Evolutionary conservation across 768 basidiomycete genomes (phyloP).

Genomic region (Psilocybe subaeruginosa): DNA sequence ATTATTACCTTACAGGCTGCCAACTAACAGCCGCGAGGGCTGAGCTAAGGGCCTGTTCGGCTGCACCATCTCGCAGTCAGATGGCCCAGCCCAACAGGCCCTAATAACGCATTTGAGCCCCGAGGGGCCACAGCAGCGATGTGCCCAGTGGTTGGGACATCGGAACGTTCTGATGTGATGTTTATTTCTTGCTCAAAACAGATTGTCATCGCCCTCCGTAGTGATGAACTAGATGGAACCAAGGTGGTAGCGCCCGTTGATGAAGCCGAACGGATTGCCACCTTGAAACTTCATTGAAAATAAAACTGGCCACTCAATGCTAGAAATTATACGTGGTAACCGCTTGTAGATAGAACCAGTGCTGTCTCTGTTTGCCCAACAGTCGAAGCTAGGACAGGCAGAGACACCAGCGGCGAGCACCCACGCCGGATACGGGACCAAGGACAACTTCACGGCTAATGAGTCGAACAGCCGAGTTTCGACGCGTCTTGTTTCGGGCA

Average conservation of each 20-base stretch:
- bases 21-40: neutral
- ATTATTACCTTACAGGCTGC: neutral
- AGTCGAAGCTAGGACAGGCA: too few species aligned
- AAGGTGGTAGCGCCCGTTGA: neutral
- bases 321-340: neutral
- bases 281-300: neutral
- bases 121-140: neutral
- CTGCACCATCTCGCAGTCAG: too few species aligned
- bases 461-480: neutral
- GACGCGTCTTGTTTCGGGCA: too few species aligned
- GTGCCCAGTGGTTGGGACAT: neutral
- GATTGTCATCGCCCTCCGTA: neutral
- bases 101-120: neutral
- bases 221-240: neutral
- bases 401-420: neutral
- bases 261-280: neutral
- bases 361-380: neutral
- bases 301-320: neutral
- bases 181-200: neutral
- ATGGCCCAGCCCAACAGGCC: too few species aligned
- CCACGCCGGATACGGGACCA: neutral
- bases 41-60: neutral
- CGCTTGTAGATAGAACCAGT: neutral
- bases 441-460: neutral
- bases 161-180: conserved; percentile 17